Percentiles rank a stretch among this genome's conserved stretches.
Conservation (phyloP, 768 basidiomycete species). For the Hericium alpestre region DNA sequence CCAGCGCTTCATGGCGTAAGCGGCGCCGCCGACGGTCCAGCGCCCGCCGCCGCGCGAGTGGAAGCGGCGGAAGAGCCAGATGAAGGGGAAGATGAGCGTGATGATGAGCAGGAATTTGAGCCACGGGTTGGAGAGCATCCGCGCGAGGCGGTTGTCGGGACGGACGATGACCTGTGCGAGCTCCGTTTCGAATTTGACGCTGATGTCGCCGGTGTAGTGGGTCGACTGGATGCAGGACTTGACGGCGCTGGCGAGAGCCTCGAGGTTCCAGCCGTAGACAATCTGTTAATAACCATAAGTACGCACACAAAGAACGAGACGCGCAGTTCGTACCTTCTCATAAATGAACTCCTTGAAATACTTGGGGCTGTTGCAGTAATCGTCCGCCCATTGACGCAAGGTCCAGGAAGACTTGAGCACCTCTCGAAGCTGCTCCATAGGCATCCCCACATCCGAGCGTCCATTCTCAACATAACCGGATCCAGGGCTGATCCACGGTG, state of each 20-base stretch:
- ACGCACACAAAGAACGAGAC: conserved; percentile 12
- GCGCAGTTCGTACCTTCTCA: conserved; percentile 37
- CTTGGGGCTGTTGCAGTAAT: conserved; percentile 64
- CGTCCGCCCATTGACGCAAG: conserved; percentile 59
- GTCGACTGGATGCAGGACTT: conserved; percentile 28
- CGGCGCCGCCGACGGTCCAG: conserved; percentile 70
- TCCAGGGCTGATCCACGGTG: conserved; percentile 32
- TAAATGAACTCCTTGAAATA: conserved; percentile 72
- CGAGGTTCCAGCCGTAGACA: conserved; percentile 50
- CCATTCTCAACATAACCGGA: background rate
- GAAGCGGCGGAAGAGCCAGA: conserved; percentile 73
- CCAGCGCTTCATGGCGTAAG: conserved; percentile 55
- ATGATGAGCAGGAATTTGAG: conserved; percentile 60
- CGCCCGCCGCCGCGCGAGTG: conserved; percentile 55
- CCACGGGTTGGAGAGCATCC: conserved; percentile 61
- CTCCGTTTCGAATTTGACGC: conserved; percentile 39
- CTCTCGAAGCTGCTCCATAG: background rate
- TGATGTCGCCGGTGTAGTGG: conserved; percentile 30
- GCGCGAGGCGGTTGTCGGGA: conserved; percentile 55
- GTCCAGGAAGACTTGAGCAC: conserved; percentile 16
- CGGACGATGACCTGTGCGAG: conserved; percentile 50
- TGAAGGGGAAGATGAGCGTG: conserved; percentile 64
- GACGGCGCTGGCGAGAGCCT: conserved; percentile 29
- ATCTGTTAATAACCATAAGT: conserved; percentile 24
- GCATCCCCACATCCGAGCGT: background rate